phyloP scores from a whole-genome alignment of 164 flowering plant species.

The Chimonanthus praecox region DNA sequence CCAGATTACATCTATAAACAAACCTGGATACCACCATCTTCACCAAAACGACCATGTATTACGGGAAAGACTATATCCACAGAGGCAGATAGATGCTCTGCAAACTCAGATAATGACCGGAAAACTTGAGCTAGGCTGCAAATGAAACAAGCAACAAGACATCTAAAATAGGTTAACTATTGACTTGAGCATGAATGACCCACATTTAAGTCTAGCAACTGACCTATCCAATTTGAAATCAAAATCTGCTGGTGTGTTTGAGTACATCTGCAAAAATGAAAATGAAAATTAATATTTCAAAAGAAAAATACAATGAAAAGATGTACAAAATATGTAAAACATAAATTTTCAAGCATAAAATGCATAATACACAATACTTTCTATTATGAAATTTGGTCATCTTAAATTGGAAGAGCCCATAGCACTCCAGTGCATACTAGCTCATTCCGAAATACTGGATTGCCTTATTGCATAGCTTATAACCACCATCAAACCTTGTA shows the following conservation, averaged over 20 bases:
- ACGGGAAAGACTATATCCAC: slow-evolving; percentile 93
- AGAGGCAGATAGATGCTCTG: slow-evolving; percentile 60
- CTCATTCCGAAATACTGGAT: background rate
- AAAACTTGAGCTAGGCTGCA: slow-evolving; percentile 87
- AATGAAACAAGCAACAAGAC: slow-evolving; percentile 1
- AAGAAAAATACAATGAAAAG: too few relatives aligned
- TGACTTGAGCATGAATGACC: background rate
- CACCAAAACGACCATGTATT: slow-evolving; percentile 89
- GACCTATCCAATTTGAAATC: slow-evolving; percentile 94
- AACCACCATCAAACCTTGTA: background rate
- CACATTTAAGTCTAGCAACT: background rate
- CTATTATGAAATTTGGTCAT: background rate
- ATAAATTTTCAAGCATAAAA: too few relatives aligned
- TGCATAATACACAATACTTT: background rate
- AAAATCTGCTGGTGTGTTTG: slow-evolving; percentile 96
- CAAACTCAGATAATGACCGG: slow-evolving; percentile 60
- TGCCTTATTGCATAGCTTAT: background rate
- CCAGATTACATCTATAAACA: slow-evolving; percentile 1
- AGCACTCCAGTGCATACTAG: background rate
- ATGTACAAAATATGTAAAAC: too few relatives aligned
- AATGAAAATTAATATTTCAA: background rate
- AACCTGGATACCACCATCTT: slow-evolving; percentile 97
- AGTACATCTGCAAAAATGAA: slow-evolving; percentile 52
- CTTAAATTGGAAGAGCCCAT: background rate
- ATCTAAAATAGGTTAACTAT: background rate